Percentiles rank a stretch among this genome's conserved stretches.
These are phyloP conservation scores for Skeletonema marinoi DNA, from an alignment of 108 stramenopile species.

Conservation along the genomic window DNA sequence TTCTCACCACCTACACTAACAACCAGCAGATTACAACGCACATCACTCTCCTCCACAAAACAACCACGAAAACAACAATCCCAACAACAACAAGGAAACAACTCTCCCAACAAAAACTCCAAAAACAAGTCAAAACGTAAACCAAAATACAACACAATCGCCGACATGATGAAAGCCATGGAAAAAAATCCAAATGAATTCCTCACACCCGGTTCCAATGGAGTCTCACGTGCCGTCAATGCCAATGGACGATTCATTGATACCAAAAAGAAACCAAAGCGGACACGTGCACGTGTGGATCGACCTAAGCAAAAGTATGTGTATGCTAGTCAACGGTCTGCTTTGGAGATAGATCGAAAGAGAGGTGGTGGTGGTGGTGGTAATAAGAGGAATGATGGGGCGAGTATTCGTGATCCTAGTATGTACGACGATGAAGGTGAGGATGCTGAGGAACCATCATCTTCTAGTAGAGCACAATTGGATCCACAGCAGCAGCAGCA, in stretches of 20 bases:
- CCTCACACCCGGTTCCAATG: not conserved
- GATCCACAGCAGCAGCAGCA: slow-evolving; percentile 16
- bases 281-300: slow-evolving; percentile 66
- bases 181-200: slow-evolving; percentile 29
- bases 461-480: not conserved
- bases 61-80: not conserved
- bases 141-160: slow-evolving; percentile 30
- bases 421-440: slow-evolving; percentile 7
- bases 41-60: not conserved
- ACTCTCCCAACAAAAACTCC: not conserved
- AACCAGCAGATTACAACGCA: not conserved
- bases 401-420: not conserved
- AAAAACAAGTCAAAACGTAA: not conserved
- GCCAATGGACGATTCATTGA: slow-evolving; percentile 3
- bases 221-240: slow-evolving; percentile 3
- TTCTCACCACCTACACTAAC: not conserved
- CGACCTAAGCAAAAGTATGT: slow-evolving; percentile 70
- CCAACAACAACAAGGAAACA: slow-evolving; percentile 4
- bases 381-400: not conserved
- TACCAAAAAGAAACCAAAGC: slow-evolving; percentile 32
- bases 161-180: slow-evolving; percentile 34
- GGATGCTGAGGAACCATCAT: not conserved
- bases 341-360: slow-evolving; percentile 3
- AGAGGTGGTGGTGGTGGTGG: not conserved
- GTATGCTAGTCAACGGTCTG: slow-evolving; percentile 61